phyloP scores from a whole-genome alignment of 2,329 filamentous ascomycete genomes.

The Penicillium sp. region DNA sequence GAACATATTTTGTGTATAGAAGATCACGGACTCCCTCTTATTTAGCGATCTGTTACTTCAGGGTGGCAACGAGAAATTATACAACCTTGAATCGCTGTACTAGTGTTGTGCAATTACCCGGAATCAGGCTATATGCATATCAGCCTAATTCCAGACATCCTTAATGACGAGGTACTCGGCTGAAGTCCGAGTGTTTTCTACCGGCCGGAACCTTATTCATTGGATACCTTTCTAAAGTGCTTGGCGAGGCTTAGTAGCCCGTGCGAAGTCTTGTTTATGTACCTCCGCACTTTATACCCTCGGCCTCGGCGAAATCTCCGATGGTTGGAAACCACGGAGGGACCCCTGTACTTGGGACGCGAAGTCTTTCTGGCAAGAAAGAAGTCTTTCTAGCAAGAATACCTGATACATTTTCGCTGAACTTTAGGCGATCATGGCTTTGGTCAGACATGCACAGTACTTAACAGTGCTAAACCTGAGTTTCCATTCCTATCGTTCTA shows the following conservation, averaged over 20 bases:
- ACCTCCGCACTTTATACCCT: no score
- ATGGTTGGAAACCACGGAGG: no score
- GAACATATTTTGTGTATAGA: background rate
- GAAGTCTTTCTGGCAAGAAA: no score
- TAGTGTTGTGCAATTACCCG: background rate
- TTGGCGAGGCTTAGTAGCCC: background rate
- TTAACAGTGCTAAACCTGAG: background rate
- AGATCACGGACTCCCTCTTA: no score
- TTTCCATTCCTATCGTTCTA: background rate
- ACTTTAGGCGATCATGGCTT: no score
- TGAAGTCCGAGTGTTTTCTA: background rate
- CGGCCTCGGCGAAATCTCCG: no score
- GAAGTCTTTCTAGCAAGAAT: no score
- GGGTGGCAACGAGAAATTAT: no score
- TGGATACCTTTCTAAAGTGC: background rate
- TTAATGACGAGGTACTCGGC: background rate
- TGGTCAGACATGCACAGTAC: no score
- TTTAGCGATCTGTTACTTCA: no score
- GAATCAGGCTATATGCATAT: background rate
- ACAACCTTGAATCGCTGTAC: background rate
- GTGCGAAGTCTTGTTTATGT: background rate
- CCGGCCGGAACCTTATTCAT: background rate
- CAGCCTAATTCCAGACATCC: background rate
- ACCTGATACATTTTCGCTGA: no score
- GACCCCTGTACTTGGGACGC: no score